Evolutionary conservation across 441 rosid genomes (phyloP), one percentile per base, ranked within the genome.

Genomic region (Pelargonium citronellum): DNA sequence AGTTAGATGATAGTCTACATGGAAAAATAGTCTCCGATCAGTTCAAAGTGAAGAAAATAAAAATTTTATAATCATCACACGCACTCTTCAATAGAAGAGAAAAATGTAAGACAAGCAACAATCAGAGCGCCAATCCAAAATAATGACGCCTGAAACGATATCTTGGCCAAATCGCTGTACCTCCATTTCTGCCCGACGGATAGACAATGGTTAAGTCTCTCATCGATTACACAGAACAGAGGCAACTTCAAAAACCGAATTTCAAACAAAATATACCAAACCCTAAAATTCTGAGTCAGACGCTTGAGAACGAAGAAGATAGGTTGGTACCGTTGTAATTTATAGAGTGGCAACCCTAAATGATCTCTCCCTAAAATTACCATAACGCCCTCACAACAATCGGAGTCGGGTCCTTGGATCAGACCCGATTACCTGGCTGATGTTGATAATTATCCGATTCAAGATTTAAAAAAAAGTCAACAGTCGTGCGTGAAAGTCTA

Each of bases 121-220:
- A 87, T 86, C 92, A 80, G 78, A 83, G 81, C 90, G 96, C 73
- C 87, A 83, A 90, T 72, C 67, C 20, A 49, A 3, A 71, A 7
- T 67, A 73, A 78, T 49, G 81, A 85, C 96, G 91, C 82, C 86
- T 79, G 96, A 90, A 90, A 90, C 92, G 96, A 88, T 90, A 80
- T 86, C 96, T 84, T 89, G 89, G 89, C 93, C 88, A 7, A 47
- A 11, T 74, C 44, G 41, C 27, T 86, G 5, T 88, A 68, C 89
- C 90, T 86, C 78, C 69, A 13, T 76, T 77, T 76, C 79, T 77
- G 78, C 64, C 11, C 27, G 15, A 22, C 69, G 74, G 70, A 80
- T 77, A 78, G 85, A 84, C 78, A 81, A 71, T 73, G 70, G n/a
- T 4, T 13, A 6, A 24, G 77, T 68, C 67, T 71, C 75, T 73